Evolutionary conservation across 768 basidiomycete species (phyloP).

Genomic region (Rubroboletus pulcherrimus): DNA sequence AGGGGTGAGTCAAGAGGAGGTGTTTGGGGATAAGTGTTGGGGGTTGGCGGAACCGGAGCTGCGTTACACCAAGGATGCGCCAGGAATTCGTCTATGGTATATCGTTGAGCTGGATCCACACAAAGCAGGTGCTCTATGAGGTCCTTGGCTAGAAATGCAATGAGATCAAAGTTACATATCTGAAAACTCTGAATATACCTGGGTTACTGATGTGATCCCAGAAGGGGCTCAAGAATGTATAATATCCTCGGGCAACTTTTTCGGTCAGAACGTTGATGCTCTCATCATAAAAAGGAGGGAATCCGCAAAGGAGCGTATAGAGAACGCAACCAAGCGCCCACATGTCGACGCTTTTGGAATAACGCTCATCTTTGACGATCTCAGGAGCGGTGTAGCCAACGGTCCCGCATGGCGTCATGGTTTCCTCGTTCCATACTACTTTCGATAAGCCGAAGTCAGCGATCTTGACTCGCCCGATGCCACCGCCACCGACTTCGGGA

Average conservation of each 20-base stretch:
- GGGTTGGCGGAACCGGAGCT: conserved; percentile 61
- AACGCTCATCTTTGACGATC: conserved; percentile 98
- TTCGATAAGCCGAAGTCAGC: conserved; percentile 98
- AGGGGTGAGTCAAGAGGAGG: conserved; percentile 83
- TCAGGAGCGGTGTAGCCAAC: conserved; percentile 99
- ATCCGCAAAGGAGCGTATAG: conserved; percentile 96
- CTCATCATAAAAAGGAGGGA: conserved; percentile 98
- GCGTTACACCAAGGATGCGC: conserved; percentile 93
- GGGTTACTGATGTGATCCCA: conserved; percentile 92
- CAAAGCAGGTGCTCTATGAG: conserved; percentile 92
- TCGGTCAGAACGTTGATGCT: conserved; percentile 97
- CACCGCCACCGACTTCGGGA: conserved; percentile 89
- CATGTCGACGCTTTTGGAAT: conserved; percentile 97
- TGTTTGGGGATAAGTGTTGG: conserved; percentile 42
- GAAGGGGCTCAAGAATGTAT: conserved; percentile 98
- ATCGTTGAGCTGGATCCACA: conserved; percentile 92
- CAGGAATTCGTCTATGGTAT: conserved; percentile 97
- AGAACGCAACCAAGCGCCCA: conserved; percentile 99
- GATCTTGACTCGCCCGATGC: conserved; percentile 97
- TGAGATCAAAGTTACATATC: conserved; percentile 7
- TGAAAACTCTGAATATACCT: conserved; percentile 43
- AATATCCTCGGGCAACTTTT: conserved; percentile 95
- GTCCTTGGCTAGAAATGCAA: conserved; percentile 70
- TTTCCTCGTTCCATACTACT: conserved; percentile 98
- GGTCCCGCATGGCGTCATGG: conserved; percentile 99